These are phyloP conservation scores for Sugiyamaella japonica DNA, from an alignment of 1,139 yeast genomes.

Conservation along the genomic window DNA sequence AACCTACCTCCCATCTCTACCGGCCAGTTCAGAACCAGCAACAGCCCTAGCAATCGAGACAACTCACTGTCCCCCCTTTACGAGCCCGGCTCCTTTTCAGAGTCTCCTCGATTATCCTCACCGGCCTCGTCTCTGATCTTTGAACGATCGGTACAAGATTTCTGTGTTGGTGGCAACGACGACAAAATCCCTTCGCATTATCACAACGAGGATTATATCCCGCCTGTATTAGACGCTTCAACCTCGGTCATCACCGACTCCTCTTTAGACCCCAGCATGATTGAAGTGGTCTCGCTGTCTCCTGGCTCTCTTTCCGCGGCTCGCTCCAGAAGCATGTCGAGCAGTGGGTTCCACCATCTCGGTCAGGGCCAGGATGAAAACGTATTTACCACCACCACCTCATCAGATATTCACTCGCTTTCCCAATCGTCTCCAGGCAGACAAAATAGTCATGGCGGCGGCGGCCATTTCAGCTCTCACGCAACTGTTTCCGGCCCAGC, in stretches of 20 bases:
- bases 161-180: slow-evolving; percentile 18
- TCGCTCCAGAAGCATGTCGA: slow-evolving; percentile 26
- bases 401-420: slow-evolving; percentile 1
- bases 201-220: slow-evolving; percentile 67
- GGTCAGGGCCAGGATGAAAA: slow-evolving; percentile 11
- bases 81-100: slow-evolving; percentile 15
- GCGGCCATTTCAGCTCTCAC: neutral
- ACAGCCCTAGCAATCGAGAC: slow-evolving; percentile 9
- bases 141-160: slow-evolving; percentile 45
- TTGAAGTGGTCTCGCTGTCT: slow-evolving; percentile 64
- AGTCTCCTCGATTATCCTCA: slow-evolving; percentile 28
- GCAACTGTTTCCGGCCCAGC: neutral
- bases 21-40: neutral
- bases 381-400: neutral
- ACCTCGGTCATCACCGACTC: slow-evolving; percentile 61
- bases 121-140: slow-evolving; percentile 43
- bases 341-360: slow-evolving; percentile 9
- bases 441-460: neutral
- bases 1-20: slow-evolving; percentile 13
- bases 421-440: slow-evolving; percentile 13
- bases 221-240: slow-evolving; percentile 82
- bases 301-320: slow-evolving; percentile 56
- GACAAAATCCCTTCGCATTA: slow-evolving; percentile 43
- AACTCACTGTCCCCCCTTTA: slow-evolving; percentile 22
- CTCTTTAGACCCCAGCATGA: slow-evolving; percentile 59